Evolutionary conservation across 345 rosid genomes (phyloP), one percentile per base, ranked within the genome.

Genomic region (Linum usitatissimum): DNA sequence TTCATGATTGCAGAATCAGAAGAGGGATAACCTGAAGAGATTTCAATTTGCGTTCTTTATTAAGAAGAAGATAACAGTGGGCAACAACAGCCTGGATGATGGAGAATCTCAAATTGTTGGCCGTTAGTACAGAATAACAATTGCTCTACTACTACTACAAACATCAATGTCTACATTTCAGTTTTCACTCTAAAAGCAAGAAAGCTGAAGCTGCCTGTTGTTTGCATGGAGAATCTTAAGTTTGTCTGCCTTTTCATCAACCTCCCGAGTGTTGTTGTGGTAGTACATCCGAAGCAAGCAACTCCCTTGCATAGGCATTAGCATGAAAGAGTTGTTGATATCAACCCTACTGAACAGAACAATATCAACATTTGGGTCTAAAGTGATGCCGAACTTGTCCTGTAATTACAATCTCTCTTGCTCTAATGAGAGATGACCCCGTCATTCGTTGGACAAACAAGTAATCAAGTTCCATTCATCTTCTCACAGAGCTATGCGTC

Each of bases 1-100:
- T 45, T 45, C 51, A 12, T 45, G 21, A 28, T 28, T 55, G 59
- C 59, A 55, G 59, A 55, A 28, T 55, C 59, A 3, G 59, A 55
- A 55, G 59, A 55, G 59, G 59, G 28, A 3, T 55, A 28, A 55
- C 21, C 9, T 45, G 51, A 10, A 45, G 51, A 6, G 15, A 55
- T 20, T 55, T 55, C 59, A 5, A 6, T 14, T 1, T 17, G 28
- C 9, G 9, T 34, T 18, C 18, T 15, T 12, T 18, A 19, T 9
- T 55, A 55, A 18, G 30, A 55, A 34, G 38, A 34, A 34, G 5
- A 3, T 1, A 34, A 34, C 38, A 34, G 6, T 7, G 5, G 38
- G 38, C 38, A 34, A 34, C 38, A 1, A 34, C 38, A 34, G 38
- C 8, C 1, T 7, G 38, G 38, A 17, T 28, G 30, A 18, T 28